Base-by-base conservation (phyloP, 2,329 filamentous ascomycete genomes). In the Metarhizium anisopliae region DNA sequence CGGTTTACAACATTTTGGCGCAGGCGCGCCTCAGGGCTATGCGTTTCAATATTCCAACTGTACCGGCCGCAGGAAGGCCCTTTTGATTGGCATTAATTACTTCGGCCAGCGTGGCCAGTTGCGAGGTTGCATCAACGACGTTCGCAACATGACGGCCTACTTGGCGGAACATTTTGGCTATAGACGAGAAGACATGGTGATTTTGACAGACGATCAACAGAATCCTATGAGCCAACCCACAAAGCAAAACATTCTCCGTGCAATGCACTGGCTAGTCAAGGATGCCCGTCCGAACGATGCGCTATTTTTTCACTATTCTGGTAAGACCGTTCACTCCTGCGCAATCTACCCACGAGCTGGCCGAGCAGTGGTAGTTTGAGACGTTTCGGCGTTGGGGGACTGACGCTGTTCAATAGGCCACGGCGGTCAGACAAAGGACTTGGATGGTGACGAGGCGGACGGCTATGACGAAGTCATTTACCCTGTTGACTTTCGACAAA, bases 251-350 rank as follows among this genome's bases (percentile, higher is more conserved):
- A 95, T 97, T 55, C 72, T 97, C 42, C 83, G 93, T 54, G 93
- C 93, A 35, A 97, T 97, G 93, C 92, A 96, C 69, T 97, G 93
- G 93, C 76, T 97, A 20, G 90, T 96, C 56, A 96, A 96, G 73
- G 92, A 96, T 67, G 92, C 93, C 4, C 82, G 82, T 56, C 89
- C 91, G 0, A 95, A 96, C 68, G 93, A 97, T 69, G 95, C 93
- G 4, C 80, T 97, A 6, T 97, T 97, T 74, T 96, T 97, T 76
- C 93, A 97, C 73, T 97, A 96, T 70, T 96, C 92, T 43, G 91
- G 89, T 91, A 73, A 63, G 82, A 68, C 43, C 7, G 29, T 29
- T 49, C 7, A 30, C 18, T 30, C 20, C 25, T 30, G 42, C 42
- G 7, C 42, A 20, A 6, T 45, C 11, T 35, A 7, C n/a, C 16